Conservation (phyloP, 1,284 basidiomycete genomes). For the Ustilago trichophora region DNA sequence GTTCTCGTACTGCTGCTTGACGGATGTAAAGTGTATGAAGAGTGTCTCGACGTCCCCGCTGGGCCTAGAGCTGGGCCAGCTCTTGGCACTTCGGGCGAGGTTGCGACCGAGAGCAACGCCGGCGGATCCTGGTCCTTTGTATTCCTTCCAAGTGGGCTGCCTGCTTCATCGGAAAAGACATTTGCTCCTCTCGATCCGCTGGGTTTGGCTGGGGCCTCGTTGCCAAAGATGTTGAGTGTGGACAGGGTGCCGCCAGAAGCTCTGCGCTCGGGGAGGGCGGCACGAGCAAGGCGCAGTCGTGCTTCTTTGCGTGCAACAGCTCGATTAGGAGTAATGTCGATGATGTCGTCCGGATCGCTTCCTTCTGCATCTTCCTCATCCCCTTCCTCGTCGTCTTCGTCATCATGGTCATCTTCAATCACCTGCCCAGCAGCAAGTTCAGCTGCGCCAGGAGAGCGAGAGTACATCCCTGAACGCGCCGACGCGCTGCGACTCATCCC, state of each 20-base stretch:
- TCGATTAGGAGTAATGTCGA: constrained; percentile 50
- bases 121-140: constrained; percentile 4
- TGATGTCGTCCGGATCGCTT: constrained; percentile 50
- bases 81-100: neutral
- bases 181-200: constrained; percentile 1
- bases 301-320: constrained; percentile 44
- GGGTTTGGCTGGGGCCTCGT: constrained; percentile 2
- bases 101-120: constrained; percentile 6
- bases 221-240: constrained; percentile 33
- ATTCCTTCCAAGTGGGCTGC: constrained; percentile 27
- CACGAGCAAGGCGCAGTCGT: constrained; percentile 41
- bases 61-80: too few relatives aligned
- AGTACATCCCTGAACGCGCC: constrained; percentile 24
- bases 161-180: constrained; percentile 33
- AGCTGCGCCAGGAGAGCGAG: constrained; percentile 26
- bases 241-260: constrained; percentile 34
- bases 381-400: constrained; percentile 11
- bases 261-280: constrained; percentile 37
- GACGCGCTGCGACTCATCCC: constrained; percentile 33
- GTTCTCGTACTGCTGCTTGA: constrained; percentile 30
- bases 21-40: constrained; percentile 13
- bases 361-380: constrained; percentile 31
- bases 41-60: constrained; percentile 21
- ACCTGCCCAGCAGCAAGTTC: constrained; percentile 18
- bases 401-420: constrained; percentile 11